Conservation (phyloP, 345 rosid genomes). For the Salix suchowensis region DNA sequence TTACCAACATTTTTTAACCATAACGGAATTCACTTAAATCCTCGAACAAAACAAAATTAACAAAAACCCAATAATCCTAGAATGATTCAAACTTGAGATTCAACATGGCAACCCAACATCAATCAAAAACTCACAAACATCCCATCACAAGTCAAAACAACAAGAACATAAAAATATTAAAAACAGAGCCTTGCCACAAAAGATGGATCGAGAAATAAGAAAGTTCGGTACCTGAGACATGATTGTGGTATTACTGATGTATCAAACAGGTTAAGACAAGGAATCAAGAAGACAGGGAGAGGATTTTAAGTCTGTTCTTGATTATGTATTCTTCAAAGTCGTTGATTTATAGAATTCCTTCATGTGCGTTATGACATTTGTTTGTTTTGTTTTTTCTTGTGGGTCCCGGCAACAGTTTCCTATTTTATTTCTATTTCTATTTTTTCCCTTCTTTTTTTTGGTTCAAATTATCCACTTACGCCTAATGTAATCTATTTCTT, state of each 20-base stretch:
- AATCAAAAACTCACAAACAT: neutral
- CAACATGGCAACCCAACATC: neutral
- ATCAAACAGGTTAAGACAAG: neutral
- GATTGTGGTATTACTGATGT: neutral
- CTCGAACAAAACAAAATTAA: neutral
- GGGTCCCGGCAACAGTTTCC: neutral
- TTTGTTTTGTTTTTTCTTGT: neutral
- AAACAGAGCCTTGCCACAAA: neutral
- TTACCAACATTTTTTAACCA: neutral
- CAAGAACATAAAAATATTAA: neutral
- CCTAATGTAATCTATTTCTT: neutral
- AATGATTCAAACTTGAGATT: neutral
- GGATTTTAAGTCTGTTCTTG: neutral
- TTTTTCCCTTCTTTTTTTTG: accelerated
- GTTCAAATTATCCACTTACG: too few relatives aligned
- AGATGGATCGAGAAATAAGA: neutral
- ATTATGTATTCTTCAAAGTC: neutral
- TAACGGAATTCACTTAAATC: neutral
- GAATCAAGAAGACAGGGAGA: neutral
- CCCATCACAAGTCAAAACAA: neutral
- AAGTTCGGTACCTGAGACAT: constrained; percentile 7
- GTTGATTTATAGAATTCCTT: neutral
- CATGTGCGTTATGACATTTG: neutral
- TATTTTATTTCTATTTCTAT: neutral
- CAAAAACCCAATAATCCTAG: too few relatives aligned